These are phyloP conservation scores for Salix exigua DNA, from an alignment of 345 rosid species.

Conservation along the genomic window DNA sequence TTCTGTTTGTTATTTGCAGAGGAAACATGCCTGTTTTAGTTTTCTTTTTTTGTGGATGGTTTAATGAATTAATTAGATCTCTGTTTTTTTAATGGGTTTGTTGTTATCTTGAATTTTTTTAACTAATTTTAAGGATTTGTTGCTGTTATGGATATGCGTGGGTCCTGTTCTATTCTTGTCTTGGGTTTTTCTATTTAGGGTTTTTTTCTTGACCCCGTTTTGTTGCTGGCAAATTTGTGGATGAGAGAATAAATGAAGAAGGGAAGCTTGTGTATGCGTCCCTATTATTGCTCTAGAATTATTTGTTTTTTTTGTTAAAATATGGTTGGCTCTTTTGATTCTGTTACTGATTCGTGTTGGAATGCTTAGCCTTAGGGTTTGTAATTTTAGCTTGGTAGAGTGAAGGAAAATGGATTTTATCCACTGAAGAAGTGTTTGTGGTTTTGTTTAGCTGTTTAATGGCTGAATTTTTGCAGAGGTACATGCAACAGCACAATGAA, in stretches of 20 bases:
- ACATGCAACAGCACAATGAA: constrained; percentile 34
- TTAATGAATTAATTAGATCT: background rate
- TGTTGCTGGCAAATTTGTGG: background rate
- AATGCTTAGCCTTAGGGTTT: background rate
- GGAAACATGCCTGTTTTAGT: background rate
- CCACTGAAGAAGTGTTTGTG: background rate
- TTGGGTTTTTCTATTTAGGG: background rate
- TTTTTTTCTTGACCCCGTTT: background rate
- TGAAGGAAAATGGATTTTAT: background rate
- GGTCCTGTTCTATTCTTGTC: background rate
- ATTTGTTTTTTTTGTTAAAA: background rate
- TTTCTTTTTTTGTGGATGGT: background rate
- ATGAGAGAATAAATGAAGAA: background rate
- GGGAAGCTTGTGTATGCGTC: background rate
- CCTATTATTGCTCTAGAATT: background rate
- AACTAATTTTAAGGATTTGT: background rate
- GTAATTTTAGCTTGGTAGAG: background rate
- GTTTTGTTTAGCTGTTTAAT: background rate
- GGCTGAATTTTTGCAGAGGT: constrained; percentile 48
- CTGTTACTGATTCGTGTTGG: too few relatives aligned
- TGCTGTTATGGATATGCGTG: background rate
- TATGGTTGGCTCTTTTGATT: background rate
- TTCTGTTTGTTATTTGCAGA: background rate
- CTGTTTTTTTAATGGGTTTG: background rate
- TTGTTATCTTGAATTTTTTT: background rate